Evolutionary conservation across 768 basidiomycete species (phyloP).

Genomic region (Boletus sp.): DNA sequence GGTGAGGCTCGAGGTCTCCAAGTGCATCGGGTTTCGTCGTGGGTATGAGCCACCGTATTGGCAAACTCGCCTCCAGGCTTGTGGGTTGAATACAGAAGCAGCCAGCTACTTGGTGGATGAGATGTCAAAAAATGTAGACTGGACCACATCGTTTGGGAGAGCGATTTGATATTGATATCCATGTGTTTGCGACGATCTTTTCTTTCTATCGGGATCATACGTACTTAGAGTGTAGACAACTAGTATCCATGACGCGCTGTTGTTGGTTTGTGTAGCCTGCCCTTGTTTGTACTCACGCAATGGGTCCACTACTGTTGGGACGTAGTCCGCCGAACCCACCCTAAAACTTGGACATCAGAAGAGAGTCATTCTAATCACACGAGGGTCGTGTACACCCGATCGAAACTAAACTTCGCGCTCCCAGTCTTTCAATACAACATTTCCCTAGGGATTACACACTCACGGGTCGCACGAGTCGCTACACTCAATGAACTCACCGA

Average conservation of each 20-base stretch:
- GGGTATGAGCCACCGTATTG: slow-evolving; percentile 31
- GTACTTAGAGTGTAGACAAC: slow-evolving; percentile 2
- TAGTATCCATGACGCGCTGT: not conserved
- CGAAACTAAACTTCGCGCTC: not conserved
- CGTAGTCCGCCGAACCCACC: too few species aligned
- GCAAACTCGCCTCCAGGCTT: slow-evolving; percentile 22
- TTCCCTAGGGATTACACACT: not conserved
- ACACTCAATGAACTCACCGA: not conserved
- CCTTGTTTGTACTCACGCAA: not conserved
- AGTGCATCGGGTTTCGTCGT: slow-evolving; percentile 20
- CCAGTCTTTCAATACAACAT: not conserved
- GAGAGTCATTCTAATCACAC: too few species aligned
- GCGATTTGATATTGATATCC: not conserved
- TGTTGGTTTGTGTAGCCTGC: not conserved
- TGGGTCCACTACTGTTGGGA: not conserved
- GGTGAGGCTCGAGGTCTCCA: slow-evolving; percentile 20
- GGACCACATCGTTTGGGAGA: slow-evolving; percentile 2
- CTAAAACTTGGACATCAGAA: too few species aligned
- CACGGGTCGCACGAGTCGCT: not conserved
- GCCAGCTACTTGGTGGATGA: slow-evolving; percentile 21
- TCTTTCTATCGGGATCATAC: not conserved
- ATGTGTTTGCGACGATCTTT: not conserved
- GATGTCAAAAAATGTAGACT: slow-evolving; percentile 27
- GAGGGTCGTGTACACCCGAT: not conserved
- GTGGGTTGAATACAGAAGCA: slow-evolving; percentile 15